Evolutionary conservation across 257 asterid species (phyloP).

Genomic region (Petrea volubilis): DNA sequence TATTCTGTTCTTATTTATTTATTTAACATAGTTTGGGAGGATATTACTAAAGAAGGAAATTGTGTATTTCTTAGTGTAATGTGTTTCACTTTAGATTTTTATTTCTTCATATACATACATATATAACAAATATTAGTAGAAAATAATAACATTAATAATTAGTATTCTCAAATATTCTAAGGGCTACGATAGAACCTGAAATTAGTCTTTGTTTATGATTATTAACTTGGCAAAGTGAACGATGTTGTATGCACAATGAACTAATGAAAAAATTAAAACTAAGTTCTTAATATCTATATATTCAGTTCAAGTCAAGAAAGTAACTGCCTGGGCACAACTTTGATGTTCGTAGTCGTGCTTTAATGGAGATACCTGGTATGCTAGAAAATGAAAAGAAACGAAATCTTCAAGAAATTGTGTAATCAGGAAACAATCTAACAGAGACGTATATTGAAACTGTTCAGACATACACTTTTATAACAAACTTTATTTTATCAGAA

Average conservation of each 20-base stretch:
- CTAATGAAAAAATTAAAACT: neutral
- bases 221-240: neutral
- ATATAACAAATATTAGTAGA: neutral
- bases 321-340: too few species aligned
- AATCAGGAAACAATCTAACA: neutral
- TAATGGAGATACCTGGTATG: too few species aligned
- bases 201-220: neutral
- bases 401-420: neutral
- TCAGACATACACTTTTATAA: neutral
- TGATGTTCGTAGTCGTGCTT: too few species aligned
- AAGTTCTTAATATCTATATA: neutral
- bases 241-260: neutral
- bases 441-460: neutral
- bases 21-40: neutral
- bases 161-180: too few species aligned
- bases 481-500: neutral
- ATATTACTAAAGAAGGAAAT: neutral
- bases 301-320: neutral
- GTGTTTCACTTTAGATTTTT: neutral
- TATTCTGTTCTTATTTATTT: neutral
- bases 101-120: neutral
- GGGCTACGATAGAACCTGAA: too few species aligned
- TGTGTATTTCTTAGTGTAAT: neutral
- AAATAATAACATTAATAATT: too few species aligned
- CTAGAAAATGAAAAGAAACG: neutral